phyloP scores from a whole-genome alignment of 345 rosid species.

The Melaleuca quinquenervia region DNA sequence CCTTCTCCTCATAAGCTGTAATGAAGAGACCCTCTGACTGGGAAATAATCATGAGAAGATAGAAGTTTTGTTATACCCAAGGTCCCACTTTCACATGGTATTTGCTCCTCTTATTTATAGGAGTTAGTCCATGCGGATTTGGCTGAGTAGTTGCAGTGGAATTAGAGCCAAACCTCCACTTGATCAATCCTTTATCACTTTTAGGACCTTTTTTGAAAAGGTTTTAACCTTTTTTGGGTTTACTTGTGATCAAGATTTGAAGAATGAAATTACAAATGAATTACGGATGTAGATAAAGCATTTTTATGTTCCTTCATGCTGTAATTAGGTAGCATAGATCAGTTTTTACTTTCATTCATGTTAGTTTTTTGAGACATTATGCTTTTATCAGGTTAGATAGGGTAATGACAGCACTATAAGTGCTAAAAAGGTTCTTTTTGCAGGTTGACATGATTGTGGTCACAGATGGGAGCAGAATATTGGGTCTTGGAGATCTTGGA shows the following conservation, averaged over 20 bases:
- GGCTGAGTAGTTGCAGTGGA: background rate
- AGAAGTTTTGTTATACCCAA: background rate
- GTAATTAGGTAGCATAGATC: background rate
- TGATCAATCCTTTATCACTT: background rate
- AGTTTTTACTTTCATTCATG: background rate
- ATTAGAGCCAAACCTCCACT: background rate
- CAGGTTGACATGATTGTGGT: slow-evolving; percentile 99
- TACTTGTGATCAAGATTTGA: background rate
- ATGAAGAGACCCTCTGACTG: background rate
- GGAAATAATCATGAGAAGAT: background rate
- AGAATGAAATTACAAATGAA: background rate
- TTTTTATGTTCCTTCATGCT: background rate
- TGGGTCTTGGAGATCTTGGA: slow-evolving; percentile 99
- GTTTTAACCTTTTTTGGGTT: background rate
- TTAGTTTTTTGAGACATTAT: background rate
- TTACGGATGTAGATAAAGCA: background rate
- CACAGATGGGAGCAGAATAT: slow-evolving; percentile 96
- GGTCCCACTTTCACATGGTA: background rate
- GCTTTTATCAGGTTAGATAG: background rate
- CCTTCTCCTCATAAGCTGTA: background rate
- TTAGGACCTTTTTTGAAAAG: background rate
- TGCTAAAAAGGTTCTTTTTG: background rate
- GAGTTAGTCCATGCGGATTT: background rate
- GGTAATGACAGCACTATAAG: background rate
- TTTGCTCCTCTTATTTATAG: background rate